phyloP scores from a whole-genome alignment of 257 asterid genomes.

The Lithospermum erythrorhizon region DNA sequence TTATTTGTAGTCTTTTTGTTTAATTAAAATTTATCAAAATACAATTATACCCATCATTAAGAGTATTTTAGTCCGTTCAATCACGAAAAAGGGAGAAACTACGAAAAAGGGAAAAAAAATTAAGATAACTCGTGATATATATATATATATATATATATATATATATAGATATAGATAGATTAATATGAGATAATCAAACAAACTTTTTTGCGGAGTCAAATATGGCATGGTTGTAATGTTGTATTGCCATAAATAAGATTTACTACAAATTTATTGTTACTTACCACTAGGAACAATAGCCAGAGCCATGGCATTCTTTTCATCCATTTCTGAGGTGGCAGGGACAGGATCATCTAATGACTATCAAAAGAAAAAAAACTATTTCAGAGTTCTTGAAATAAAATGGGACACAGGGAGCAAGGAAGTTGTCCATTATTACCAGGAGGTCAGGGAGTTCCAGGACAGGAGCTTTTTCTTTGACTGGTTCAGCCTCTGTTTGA shows the following conservation, averaged over 20 bases:
- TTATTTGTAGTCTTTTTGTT: too few relatives aligned
- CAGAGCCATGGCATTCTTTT: conserved; percentile 82
- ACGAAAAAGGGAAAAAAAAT: too few relatives aligned
- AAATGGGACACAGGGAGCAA: background rate
- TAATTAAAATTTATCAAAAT: too few relatives aligned
- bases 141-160: too few relatives aligned
- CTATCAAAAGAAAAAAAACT: conserved; percentile 26
- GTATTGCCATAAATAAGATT: background rate
- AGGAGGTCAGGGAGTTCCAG: conserved; percentile 61
- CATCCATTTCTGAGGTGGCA: conserved; percentile 70
- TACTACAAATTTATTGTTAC: conserved; percentile 4
- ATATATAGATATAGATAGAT: too few relatives aligned
- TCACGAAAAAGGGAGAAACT: too few relatives aligned
- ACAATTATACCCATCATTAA: too few relatives aligned
- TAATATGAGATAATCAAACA: background rate
- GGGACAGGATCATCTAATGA: conserved; percentile 61
- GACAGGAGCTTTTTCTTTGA: conserved; percentile 46
- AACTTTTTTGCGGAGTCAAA: background rate
- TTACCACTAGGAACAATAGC: conserved; percentile 89
- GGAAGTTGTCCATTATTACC: conserved; percentile 24
- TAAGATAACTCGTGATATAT: too few relatives aligned
- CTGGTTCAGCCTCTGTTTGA: conserved; percentile 36
- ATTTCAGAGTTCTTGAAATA: conserved; percentile 1
- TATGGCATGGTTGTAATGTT: background rate
- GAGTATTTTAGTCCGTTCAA: too few relatives aligned